A percentile compares a stretch with the other conserved stretches of the same genome.
Conservation (phyloP, 176 grass and related monocot species). For the Eragrostis curvula region DNA sequence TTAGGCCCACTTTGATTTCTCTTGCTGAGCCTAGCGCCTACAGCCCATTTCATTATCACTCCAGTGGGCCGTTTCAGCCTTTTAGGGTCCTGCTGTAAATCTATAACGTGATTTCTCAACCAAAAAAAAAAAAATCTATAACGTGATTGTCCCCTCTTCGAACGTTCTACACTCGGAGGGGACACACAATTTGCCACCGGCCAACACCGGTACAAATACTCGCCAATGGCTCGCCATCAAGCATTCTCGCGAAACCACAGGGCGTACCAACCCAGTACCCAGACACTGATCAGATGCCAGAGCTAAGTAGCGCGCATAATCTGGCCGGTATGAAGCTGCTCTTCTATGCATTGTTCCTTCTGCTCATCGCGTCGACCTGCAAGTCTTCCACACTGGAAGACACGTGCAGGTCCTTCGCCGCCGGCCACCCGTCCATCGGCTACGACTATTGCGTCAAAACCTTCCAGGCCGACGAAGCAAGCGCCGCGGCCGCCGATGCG, state of each 20-base stretch:
- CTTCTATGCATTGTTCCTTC: slow-evolving; percentile 8
- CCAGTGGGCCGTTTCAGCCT: no score
- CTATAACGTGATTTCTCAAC: no score
- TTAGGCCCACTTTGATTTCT: background rate
- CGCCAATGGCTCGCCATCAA: background rate
- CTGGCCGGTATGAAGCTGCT: slow-evolving; percentile 24
- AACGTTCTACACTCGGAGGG: no score
- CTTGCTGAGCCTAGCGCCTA: background rate
- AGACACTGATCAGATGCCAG: background rate
- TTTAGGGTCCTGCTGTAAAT: no score
- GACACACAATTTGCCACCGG: no score
- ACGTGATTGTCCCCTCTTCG: no score
- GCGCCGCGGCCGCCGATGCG: slow-evolving; percentile 29
- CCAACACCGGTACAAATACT: no score
- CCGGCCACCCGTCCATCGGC: slow-evolving; percentile 36
- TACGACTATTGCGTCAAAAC: slow-evolving; percentile 61
- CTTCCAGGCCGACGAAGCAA: slow-evolving; percentile 47
- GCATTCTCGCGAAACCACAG: no score
- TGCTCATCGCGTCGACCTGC: slow-evolving; percentile 13
- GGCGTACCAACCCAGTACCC: background rate
- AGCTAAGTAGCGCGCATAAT: background rate
- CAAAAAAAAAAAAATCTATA: no score
- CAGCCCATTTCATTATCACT: background rate
- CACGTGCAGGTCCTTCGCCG: slow-evolving; percentile 55
- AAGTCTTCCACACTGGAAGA: slow-evolving; percentile 42